phyloP scores from a whole-genome alignment of 164 flowering plant species.

The Cinnamomum micranthum region DNA sequence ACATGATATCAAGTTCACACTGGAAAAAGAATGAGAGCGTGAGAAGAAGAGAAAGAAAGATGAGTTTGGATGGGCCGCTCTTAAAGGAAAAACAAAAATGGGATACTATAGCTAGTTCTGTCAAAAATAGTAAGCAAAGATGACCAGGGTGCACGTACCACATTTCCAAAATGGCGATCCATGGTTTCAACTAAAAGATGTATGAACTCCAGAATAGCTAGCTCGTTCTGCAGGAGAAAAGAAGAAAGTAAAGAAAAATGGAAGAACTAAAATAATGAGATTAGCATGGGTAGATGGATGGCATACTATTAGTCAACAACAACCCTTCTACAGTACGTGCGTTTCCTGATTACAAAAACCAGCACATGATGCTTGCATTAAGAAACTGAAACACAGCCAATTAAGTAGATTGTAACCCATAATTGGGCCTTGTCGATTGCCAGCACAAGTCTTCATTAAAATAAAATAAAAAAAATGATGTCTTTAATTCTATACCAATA shows the following conservation, averaged over 20 bases:
- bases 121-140: neutral
- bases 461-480: too few species aligned
- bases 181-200: constrained; percentile 95
- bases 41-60: neutral
- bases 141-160: constrained; percentile 45
- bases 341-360: too few species aligned
- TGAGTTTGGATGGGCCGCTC: neutral
- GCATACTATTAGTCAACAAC: neutral
- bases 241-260: neutral
- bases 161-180: constrained; percentile 99
- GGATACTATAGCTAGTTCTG: neutral
- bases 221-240: constrained; percentile 69
- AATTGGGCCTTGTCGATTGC: too few species aligned
- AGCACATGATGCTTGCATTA: too few species aligned
- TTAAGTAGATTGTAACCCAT: too few species aligned
- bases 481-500: too few species aligned
- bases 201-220: constrained; percentile 90
- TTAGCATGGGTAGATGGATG: neutral
- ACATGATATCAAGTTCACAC: constrained; percentile 99
- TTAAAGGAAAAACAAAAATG: neutral
- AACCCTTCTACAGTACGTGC: neutral
- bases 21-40: constrained; percentile 23
- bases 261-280: neutral
- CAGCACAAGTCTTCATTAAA: too few species aligned
- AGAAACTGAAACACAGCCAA: too few species aligned